Percentiles rank a stretch among this genome's conserved stretches.
Conservation (phyloP, 2,329 filamentous ascomycete species). For the Monosporascus sp. region DNA sequence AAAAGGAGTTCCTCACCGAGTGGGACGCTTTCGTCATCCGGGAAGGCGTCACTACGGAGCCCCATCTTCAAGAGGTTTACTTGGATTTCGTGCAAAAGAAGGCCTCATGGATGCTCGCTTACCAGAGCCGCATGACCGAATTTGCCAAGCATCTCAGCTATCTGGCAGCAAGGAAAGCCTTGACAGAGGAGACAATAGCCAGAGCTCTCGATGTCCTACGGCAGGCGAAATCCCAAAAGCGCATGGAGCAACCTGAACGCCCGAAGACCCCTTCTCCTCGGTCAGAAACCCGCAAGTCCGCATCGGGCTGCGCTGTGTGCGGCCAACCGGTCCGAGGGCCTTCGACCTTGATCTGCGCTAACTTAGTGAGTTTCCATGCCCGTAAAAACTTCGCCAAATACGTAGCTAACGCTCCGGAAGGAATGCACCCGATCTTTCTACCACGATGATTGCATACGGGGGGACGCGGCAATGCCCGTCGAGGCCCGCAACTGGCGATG, state of each 20-base stretch:
- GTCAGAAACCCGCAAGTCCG: conserved; percentile 34
- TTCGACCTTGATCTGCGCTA: conserved; percentile 42
- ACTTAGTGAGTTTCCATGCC: conserved; percentile 34
- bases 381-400: conserved; percentile 1
- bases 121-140: conserved; percentile 43
- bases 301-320: conserved; percentile 43
- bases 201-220: conserved; percentile 39
- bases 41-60: conserved; percentile 44
- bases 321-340: conserved; percentile 43
- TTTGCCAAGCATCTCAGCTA: conserved; percentile 50
- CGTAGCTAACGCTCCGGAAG: conserved; percentile 24
- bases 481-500: conserved; percentile 36
- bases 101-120: conserved; percentile 45
- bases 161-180: conserved; percentile 41
- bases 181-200: conserved; percentile 39
- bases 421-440: conserved; percentile 39
- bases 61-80: conserved; percentile 47
- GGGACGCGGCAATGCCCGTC: conserved; percentile 30
- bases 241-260: conserved; percentile 16
- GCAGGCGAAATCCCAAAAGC: conserved; percentile 30
- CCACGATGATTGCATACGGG: conserved; percentile 41
- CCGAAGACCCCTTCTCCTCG: conserved; percentile 16
- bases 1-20: conserved; percentile 53
- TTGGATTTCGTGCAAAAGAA: conserved; percentile 46
- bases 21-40: conserved; percentile 52